phyloP scores from a whole-genome alignment of 306 rosid species.

The Vigna trinervia region DNA sequence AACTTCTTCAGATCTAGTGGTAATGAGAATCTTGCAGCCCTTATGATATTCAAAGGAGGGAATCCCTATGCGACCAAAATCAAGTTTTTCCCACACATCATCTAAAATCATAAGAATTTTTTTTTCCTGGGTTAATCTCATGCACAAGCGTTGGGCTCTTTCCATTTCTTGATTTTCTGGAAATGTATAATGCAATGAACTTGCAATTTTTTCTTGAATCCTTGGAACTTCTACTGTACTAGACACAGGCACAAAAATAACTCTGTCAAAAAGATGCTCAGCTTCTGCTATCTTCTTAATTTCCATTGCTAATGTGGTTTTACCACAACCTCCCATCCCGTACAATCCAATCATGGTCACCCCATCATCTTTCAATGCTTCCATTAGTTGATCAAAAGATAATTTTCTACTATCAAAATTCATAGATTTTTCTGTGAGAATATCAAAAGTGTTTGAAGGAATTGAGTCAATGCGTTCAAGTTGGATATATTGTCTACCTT shows the following conservation, averaged over 20 bases:
- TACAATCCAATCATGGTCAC: constrained; percentile 25
- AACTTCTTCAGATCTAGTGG: not conserved
- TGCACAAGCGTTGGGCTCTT: constrained; percentile 8
- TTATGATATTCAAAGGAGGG: not conserved
- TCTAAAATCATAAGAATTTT: constrained; percentile 42
- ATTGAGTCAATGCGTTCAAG: not conserved
- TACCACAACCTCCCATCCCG: constrained; percentile 40
- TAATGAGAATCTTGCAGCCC: constrained; percentile 32
- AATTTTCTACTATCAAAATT: constrained; percentile 6
- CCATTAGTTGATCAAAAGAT: constrained; percentile 13
- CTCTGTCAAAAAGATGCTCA: constrained; percentile 14
- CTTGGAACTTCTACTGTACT: not conserved
- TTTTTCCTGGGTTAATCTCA: not conserved
- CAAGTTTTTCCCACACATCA: constrained; percentile 39
- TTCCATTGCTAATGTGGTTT: constrained; percentile 39
- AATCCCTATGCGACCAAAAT: constrained; percentile 35
- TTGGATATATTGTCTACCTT: not conserved
- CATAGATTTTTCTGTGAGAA: not conserved
- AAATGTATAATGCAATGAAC: not conserved
- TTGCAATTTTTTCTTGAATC: constrained; percentile 37
- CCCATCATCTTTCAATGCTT: constrained; percentile 28
- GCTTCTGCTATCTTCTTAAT: not conserved
- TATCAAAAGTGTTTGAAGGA: not conserved
- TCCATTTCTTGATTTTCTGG: not conserved
- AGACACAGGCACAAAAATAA: constrained; percentile 28